Evolutionary conservation across 208 protist species (phyloP).

Genomic region (Endotrypanum monterogeii): DNA sequence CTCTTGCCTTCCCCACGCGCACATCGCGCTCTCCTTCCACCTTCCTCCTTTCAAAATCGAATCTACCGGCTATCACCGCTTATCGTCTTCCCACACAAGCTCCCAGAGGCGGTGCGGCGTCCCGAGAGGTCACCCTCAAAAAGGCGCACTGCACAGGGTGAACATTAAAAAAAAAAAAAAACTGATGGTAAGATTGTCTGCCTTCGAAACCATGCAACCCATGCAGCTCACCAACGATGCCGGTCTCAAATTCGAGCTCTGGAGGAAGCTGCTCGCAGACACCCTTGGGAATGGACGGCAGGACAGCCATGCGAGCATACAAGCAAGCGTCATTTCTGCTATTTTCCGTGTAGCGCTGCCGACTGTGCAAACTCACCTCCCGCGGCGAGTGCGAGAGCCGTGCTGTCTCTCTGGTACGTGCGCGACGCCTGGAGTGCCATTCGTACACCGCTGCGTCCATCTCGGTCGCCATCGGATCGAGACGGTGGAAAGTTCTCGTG

Average conservation of each 20-base stretch:
- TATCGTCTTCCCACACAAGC: not conserved
- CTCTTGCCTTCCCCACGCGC: not conserved
- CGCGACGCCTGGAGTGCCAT: constrained; percentile 31
- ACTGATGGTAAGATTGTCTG: constrained; percentile 7
- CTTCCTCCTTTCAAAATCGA: not conserved
- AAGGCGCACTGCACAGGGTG: not conserved
- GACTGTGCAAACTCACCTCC: constrained; percentile 40
- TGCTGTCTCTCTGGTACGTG: constrained; percentile 63
- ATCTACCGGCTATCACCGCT: not conserved
- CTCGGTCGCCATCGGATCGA: constrained; percentile 27
- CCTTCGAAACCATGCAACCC: constrained; percentile 32
- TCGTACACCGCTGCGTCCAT: constrained; percentile 32
- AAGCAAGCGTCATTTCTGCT: constrained; percentile 14
- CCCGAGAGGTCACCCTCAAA: not conserved
- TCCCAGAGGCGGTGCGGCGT: constrained; percentile 1
- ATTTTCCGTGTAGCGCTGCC: constrained; percentile 42
- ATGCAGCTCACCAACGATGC: constrained; percentile 68
- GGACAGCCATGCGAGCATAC: not conserved
- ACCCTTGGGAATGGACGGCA: not conserved
- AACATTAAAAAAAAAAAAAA: not conserved
- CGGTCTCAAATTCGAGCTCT: constrained; percentile 76
- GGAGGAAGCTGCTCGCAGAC: constrained; percentile 41
- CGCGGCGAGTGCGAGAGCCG: constrained; percentile 39
- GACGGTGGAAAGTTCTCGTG: constrained; percentile 35
- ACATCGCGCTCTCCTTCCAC: not conserved